phyloP scores from a whole-genome alignment of 306 rosid genomes.

The Vicia villosa region DNA sequence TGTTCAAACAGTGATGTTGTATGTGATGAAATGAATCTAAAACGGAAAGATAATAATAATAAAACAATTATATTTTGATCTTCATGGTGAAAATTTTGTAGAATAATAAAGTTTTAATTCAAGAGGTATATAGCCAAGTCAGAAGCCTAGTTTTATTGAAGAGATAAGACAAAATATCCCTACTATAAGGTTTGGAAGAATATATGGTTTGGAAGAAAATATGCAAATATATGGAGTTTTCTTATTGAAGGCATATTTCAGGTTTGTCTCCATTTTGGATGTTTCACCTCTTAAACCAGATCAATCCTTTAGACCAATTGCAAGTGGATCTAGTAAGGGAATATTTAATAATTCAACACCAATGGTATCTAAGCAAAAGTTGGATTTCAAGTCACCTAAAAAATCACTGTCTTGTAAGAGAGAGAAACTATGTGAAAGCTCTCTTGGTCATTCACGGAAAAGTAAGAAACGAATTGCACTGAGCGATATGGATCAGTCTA shows the following conservation, averaged over 20 bases:
- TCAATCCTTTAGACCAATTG: slow-evolving; percentile 49
- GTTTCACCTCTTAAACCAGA: slow-evolving; percentile 89
- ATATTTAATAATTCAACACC: slow-evolving; percentile 67
- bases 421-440: slow-evolving; percentile 50
- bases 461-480: slow-evolving; percentile 38
- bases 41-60: not conserved
- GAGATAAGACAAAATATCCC: slow-evolving; percentile 6
- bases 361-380: slow-evolving; percentile 69
- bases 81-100: slow-evolving; percentile 18
- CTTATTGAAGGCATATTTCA: slow-evolving; percentile 45
- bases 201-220: slow-evolving; percentile 9
- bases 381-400: slow-evolving; percentile 45
- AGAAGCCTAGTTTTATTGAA: slow-evolving; percentile 17
- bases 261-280: slow-evolving; percentile 90
- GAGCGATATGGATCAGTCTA: slow-evolving; percentile 36
- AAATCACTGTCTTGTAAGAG: slow-evolving; percentile 43
- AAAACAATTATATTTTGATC: slow-evolving; percentile 22
- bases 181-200: slow-evolving; percentile 22
- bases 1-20: not conserved
- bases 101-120: slow-evolving; percentile 24
- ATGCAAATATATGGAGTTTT: slow-evolving; percentile 31
- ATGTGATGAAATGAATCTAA: slow-evolving; percentile 19
- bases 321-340: slow-evolving; percentile 54
- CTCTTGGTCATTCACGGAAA: slow-evolving; percentile 45
- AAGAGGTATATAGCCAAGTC: not conserved